Base-by-base conservation (phyloP, 139 green algal genomes). In the Chlamydomonas sp. region DNA sequence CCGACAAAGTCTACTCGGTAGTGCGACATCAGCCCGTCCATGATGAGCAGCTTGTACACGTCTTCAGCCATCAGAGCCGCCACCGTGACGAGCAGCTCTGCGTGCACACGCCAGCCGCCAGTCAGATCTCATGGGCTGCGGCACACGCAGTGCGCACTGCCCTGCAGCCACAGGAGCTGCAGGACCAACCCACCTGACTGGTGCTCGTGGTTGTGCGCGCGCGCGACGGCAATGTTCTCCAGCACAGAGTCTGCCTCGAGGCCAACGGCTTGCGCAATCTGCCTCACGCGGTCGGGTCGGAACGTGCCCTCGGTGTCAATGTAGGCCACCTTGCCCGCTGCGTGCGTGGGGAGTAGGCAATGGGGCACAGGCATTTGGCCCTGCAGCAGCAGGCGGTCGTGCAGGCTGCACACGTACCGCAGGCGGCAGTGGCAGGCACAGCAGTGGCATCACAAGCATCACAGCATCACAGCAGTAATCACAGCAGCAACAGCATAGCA, bases 301-400 rank as follows among this genome's bases (percentile, higher is more conserved):
- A 98, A 98, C 8, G 90, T 90, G 31, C 90, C 90, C 76, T 98
- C 93, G n/a, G 91, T 96, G 83, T 97, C 92, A 61, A 96, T 89
- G 70, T 82, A 91, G 0, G 86, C 89, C 37, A 91, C 62, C 62
- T 69, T 69, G 5, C 62, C 62, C 37, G 54, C 36, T 58, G 36
- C 62, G 5, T n/a, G n/a, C n/a, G n/a, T n/a, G n/a, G n/a, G n/a
- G n/a, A n/a, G n/a, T n/a, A n/a, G n/a, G n/a, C n/a, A n/a, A n/a
- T n/a, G n/a, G n/a, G n/a, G n/a, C n/a, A n/a, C n/a, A n/a, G n/a
- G n/a, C n/a, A n/a, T n/a, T n/a, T n/a, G n/a, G n/a, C n/a, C n/a
- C n/a, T n/a, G n/a, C n/a, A n/a, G n/a, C n/a, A n/a, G n/a, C n/a
- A n/a, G n/a, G n/a, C n/a, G n/a, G n/a, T n/a, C n/a, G n/a, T n/a